These are phyloP conservation scores for Elymus sibiricus DNA, from an alignment of 176 grass and related monocot genomes.

Conservation along the genomic window DNA sequence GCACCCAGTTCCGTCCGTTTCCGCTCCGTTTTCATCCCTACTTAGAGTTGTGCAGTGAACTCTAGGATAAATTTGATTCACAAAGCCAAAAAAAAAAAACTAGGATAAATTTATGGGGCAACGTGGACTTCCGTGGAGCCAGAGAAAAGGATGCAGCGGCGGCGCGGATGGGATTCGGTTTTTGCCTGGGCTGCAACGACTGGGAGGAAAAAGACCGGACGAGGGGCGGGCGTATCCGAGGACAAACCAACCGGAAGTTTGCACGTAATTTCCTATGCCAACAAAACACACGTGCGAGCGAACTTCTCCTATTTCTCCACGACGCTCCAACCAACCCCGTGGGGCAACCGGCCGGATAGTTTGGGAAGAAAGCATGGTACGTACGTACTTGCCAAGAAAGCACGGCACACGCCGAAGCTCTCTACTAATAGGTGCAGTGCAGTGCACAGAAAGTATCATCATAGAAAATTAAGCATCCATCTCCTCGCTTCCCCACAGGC, in stretches of 20 bases:
- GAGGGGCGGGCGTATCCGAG: background rate
- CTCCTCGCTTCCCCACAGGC: background rate
- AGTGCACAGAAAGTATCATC: background rate
- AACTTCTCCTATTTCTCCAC: background rate
- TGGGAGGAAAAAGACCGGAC: background rate
- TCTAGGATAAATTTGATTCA: too few relatives aligned
- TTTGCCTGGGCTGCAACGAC: background rate
- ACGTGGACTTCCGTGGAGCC: background rate
- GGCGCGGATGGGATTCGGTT: background rate
- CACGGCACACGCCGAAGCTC: background rate
- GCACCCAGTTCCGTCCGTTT: too few relatives aligned
- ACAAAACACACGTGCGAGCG: background rate
- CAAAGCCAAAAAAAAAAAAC: too few relatives aligned
- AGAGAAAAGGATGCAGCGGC: background rate
- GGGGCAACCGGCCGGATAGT: too few relatives aligned
- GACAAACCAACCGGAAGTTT: background rate
- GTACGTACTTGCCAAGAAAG: background rate
- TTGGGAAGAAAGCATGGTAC: background rate
- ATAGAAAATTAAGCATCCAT: slow-evolving; percentile 7
- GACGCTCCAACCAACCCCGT: too few relatives aligned
- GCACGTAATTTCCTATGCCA: background rate
- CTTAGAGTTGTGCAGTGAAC: too few relatives aligned
- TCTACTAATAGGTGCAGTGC: background rate
- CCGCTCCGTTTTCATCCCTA: too few relatives aligned
- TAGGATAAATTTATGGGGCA: background rate